Evolutionary conservation across 495 filamentous ascomycete genomes (phyloP), one percentile per base, ranked within the genome.

Genomic region (Penicillium daleae): DNA sequence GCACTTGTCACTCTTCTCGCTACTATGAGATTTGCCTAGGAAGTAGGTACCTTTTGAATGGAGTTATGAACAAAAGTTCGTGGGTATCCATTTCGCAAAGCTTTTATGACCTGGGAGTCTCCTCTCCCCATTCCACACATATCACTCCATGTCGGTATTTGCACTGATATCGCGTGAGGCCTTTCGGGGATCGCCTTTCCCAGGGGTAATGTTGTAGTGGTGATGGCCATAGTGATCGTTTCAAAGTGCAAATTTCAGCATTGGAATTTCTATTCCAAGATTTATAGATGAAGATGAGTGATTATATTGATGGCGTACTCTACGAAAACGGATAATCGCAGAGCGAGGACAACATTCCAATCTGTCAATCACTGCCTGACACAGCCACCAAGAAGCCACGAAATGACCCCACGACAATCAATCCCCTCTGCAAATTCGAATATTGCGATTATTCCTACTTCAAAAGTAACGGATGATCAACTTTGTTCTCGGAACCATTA

Each of bases 71-170:
- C n/a, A 33, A 61, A 65, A 13, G 62, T 56, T 31, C 66, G 55
- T 21, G 57, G 66, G 39, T 66, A 68, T 13, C 63, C 66, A 49
- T 56, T 62, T 51, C 33, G 42, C n/a, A 65, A 29, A 49, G 53
- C 62, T 10, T 52, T 33, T 32, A 53, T n/a, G 24, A 65, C 22
- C 37, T 52, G 21, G 6, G 7, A 0, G 9, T 56, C 37, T 39
- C 54, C 54, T 26, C 24, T 24, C 19, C 54, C 54, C 21, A 40
- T 27, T 19, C 54, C 35, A 12, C 33, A 39, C 54, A 56, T 42
- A 9, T 42, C 54, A 10, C 21, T 27, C 54, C 54, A 56, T 39
- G 35, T 42, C 4, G 54, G 54, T n/a, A 42, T 15, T 19, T 56
- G 54, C 6, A 56, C 54, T 22, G 54, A 56, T 24, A 56, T 56